Base-by-base conservation (phyloP, 1,284 basidiomycete genomes). In the Cutaneotrichosporon sp. region DNA sequence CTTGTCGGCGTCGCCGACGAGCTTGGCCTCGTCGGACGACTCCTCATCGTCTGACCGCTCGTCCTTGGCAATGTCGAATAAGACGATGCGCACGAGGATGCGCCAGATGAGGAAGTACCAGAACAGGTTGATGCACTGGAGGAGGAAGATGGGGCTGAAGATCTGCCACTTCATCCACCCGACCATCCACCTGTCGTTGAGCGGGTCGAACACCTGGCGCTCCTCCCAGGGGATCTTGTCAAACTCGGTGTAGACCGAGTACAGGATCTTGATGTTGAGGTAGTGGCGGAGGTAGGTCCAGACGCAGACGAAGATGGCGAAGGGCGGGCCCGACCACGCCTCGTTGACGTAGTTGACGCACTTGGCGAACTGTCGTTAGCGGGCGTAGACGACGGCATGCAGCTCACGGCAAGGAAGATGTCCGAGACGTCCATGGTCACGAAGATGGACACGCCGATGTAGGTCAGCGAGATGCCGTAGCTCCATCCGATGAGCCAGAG, bases 271-370 rank as follows among this genome's bases (percentile, higher is more conserved):
- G 46, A 95, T 78, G 77, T 97, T 98, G 34, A 97, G 83, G 76
- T 90, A 97, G 77, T 97, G 95, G 1, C 97, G 90, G 85, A 97
- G 93, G 79, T 99, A 99, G 4, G 89, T 87, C 94, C 95, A 97
- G 9, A 90, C 79, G 47, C 73, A 74, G 55, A 93, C 81, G 74
- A 97, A 92, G 50, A 85, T 68, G 0, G 81, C 83, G 70, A 94
- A 97, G 4, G 85, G 73, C 36, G 85, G 79, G 1, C 85, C 79
- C 66, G 93, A 92, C 11, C 86, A 81, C 4, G 75, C 82, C 18
- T 90, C 84, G 73, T 86, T 85, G 43, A 95, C 83, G 74, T 97
- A 97, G 79, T 95, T 95, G 61, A 93, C 78, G 20, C 92, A 78
- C 81, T 97, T 97, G 13, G 90, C 88, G 57, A 90, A 79, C 91